Evolutionary conservation across 495 filamentous ascomycete genomes (phyloP).

Genomic region (Penicillium malachiteum): DNA sequence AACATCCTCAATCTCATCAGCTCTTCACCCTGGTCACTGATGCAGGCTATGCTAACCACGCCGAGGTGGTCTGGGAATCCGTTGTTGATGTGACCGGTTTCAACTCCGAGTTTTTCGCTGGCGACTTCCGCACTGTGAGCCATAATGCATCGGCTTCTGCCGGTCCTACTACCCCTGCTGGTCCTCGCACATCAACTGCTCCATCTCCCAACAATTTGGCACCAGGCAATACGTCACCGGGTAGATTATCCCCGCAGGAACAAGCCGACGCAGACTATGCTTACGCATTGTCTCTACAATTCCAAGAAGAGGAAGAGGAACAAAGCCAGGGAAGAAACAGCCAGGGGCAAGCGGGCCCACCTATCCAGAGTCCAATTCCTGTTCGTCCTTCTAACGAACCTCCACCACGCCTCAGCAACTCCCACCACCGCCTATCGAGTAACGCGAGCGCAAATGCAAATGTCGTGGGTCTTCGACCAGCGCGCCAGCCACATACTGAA

Average conservation of each 20-base stretch:
- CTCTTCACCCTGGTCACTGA: slow-evolving; percentile 87
- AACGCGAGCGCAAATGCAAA: slow-evolving; percentile 30
- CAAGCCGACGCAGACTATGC: slow-evolving; percentile 53
- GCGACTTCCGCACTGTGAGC: slow-evolving; percentile 85
- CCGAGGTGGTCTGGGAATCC: slow-evolving; percentile 95
- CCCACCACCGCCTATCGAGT: slow-evolving; percentile 20
- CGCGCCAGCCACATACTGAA: slow-evolving; percentile 19
- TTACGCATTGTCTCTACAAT: slow-evolving; percentile 47
- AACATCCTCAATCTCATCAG: slow-evolving; percentile 67
- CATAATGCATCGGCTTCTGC: slow-evolving; percentile 37
- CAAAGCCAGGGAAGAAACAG: slow-evolving; percentile 13
- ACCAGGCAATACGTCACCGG: slow-evolving; percentile 6
- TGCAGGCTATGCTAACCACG: slow-evolving; percentile 80
- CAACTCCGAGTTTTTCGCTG: slow-evolving; percentile 77
- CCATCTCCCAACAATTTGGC: slow-evolving; percentile 1
- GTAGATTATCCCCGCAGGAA: slow-evolving; percentile 35
- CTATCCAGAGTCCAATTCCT: not conserved
- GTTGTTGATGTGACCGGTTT: slow-evolving; percentile 86
- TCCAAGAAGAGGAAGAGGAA: slow-evolving; percentile 40
- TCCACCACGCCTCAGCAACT: slow-evolving; percentile 17
- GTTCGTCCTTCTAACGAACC: slow-evolving; percentile 9
- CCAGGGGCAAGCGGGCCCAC: not conserved
- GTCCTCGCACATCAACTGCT: slow-evolving; percentile 32
- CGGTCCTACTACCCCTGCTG: slow-evolving; percentile 15
- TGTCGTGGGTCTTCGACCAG: not conserved